Evolutionary conservation across 129 eudicot species (phyloP).

Genomic region (Artemisia annua): DNA sequence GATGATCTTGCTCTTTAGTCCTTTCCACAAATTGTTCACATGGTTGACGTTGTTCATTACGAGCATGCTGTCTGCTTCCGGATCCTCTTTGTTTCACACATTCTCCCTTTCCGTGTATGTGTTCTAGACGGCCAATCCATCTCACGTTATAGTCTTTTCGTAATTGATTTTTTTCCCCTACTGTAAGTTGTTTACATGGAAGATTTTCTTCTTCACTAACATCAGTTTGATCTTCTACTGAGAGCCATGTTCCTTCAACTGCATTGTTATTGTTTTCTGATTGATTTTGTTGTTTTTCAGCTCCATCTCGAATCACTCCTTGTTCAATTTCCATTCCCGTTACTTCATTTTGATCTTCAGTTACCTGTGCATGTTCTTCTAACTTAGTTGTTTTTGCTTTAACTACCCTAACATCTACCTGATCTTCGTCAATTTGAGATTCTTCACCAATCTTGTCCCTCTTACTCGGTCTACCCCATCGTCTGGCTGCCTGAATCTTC

Average conservation of each 20-base stretch:
- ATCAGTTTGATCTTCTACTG: slow-evolving; percentile 4
- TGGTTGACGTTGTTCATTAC: too few relatives aligned
- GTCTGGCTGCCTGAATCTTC: background rate
- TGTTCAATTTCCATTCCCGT: slow-evolving; percentile 27
- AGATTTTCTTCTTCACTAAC: slow-evolving; percentile 20
- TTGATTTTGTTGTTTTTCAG: too few relatives aligned
- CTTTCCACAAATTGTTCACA: too few relatives aligned
- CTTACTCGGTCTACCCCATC: background rate
- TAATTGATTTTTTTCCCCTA: background rate
- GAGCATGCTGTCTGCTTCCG: too few relatives aligned
- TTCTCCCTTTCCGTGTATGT: too few relatives aligned
- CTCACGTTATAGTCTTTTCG: slow-evolving; percentile 14
- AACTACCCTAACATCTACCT: background rate
- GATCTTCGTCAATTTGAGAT: slow-evolving; percentile 11
- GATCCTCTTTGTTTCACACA: too few relatives aligned
- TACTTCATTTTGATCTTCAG: slow-evolving; percentile 24
- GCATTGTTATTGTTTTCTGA: too few relatives aligned
- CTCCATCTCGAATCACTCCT: background rate
- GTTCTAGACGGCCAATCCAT: slow-evolving; percentile 25
- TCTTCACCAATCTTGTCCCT: slow-evolving; percentile 1
- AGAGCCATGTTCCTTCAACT: slow-evolving; percentile 3
- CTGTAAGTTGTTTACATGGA: slow-evolving; percentile 12
- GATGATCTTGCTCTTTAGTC: too few relatives aligned
- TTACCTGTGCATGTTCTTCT: background rate
- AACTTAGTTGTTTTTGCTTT: too few relatives aligned